These are phyloP conservation scores for Aspergillus uvarum DNA, from an alignment of 2,329 filamentous ascomycete species.

Conservation along the genomic window DNA sequence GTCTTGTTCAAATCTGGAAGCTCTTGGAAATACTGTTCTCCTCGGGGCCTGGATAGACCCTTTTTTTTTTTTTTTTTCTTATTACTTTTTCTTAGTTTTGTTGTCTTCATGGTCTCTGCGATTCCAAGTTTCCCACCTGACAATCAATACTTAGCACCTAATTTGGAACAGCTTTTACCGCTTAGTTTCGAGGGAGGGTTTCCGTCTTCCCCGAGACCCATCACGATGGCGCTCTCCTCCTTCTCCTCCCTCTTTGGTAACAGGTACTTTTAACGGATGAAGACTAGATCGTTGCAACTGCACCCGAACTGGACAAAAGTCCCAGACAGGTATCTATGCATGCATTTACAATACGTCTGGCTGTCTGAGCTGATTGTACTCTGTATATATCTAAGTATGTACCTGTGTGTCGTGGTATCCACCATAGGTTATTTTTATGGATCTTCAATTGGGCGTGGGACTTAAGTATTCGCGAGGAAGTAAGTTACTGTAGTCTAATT, in stretches of 20 bases:
- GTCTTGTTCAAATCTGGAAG: too few species aligned
- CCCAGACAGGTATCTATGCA: not conserved
- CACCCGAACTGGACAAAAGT: not conserved
- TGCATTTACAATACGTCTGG: not conserved
- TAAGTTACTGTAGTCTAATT: not conserved
- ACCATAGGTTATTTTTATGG: not conserved
- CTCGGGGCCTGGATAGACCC: not conserved
- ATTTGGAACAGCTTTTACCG: not conserved
- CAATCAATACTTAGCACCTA: not conserved
- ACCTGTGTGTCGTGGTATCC: not conserved
- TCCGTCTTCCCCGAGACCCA: conserved; percentile 5
- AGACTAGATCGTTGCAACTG: not conserved
- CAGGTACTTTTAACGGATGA: conserved; percentile 2
- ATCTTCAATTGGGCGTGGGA: not conserved
- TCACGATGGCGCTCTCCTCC: not conserved
- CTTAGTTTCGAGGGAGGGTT: not conserved
- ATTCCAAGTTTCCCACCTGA: not conserved
- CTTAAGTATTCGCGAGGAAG: not conserved
- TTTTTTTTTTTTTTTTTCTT: not conserved
- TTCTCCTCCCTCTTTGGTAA: not conserved
- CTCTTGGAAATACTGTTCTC: not conserved
- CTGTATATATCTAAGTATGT: too few species aligned
- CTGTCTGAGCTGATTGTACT: not conserved
- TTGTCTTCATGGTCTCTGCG: not conserved
- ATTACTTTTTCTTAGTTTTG: not conserved